Base-by-base conservation (phyloP, 331 rosid species). In the Prunus yedoensis region DNA sequence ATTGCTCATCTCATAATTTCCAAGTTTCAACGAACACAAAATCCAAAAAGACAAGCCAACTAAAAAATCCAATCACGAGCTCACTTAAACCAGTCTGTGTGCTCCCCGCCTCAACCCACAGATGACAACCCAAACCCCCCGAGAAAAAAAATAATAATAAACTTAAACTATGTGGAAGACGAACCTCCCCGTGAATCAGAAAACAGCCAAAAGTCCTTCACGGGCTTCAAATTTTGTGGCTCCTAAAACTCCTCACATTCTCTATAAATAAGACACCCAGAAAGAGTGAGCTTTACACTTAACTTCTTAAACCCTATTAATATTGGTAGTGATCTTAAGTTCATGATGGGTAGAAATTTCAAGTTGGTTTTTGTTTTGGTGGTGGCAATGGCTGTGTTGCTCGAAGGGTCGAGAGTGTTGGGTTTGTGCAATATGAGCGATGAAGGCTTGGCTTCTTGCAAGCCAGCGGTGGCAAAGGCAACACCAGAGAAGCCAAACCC, bases 401-500 rank as follows among this genome's bases (percentile, higher is more conserved):
- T 71, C 4, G 30, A 38, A 17, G 83, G 71, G 3, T 70, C 77
- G 10, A 74, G 47, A 68, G 89, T 77, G 3, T 6, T 80, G 0
- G 77, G 71, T 23, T 16, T 93, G 0, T 93, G 98, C 27, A 82
- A 85, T 10, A 66, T 93, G 74, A 66, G 20, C 8, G 86, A 77
- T 10, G 87, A 82, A 4, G 93, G 80, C 12, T 38, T 91, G 9
- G n/a, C 30, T 8, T 88, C 83, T 10, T 93, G 96, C 75, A 86
- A 86, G 83, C 91, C 98, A 3, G 79, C 96, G 53, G 97, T 87
- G 70, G 86, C 85, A 5, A 43, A 78, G n/a, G 87, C 91, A 11
- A 75, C 85, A 43, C 98, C 96, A 3, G 28, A 30, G 12, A 83
- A 80, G n/a, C 88, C 91, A 11, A 75, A 87, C 49, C 98, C 96